Conservation (phyloP, 2,329 filamentous ascomycete genomes). For the Aquanectria penicillioides region DNA sequence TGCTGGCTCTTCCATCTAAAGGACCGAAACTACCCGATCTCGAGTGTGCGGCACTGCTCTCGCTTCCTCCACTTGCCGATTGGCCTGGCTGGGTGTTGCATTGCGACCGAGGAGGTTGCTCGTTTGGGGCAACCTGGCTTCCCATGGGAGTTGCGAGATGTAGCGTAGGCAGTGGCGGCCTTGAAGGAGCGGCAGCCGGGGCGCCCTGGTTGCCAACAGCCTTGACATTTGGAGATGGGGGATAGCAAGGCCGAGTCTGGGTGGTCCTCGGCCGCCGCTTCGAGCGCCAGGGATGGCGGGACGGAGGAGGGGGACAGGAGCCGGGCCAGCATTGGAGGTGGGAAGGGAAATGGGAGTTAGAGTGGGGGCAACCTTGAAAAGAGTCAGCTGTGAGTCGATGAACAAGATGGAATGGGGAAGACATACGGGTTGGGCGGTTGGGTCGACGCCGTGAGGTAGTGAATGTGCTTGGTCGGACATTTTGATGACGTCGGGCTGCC, state of each 20-base stretch:
- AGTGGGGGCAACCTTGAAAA: conserved; percentile 30
- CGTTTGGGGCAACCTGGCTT: conserved; percentile 77
- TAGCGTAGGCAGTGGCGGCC: conserved; percentile 77
- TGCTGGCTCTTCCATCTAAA: conserved; percentile 79
- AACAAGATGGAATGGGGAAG: neutral
- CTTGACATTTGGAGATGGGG: conserved; percentile 84
- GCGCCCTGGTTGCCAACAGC: conserved; percentile 68
- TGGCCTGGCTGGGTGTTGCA: conserved; percentile 65
- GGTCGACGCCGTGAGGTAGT: conserved; percentile 33
- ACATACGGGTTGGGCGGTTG: conserved; percentile 37
- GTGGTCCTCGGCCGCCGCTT: conserved; percentile 71
- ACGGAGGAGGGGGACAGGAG: conserved; percentile 82
- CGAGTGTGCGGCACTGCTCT: conserved; percentile 81
- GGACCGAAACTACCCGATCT: conserved; percentile 85
- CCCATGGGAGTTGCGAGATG: conserved; percentile 91
- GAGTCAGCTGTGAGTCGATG: conserved; percentile 27
- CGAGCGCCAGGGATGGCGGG: conserved; percentile 81
- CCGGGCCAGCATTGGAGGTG: conserved; percentile 54
- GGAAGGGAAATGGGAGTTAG: conserved; percentile 43
- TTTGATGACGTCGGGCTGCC: conserved; percentile 24
- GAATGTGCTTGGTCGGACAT: conserved; percentile 39
- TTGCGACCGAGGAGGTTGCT: conserved; percentile 64
- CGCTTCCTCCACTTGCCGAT: conserved; percentile 81
- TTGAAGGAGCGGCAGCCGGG: conserved; percentile 46
- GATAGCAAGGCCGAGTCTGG: conserved; percentile 91